Percentiles rank a stretch among this genome's conserved stretches.
Conservation (phyloP, 139 green algal species). For the Asterochloris erici region DNA sequence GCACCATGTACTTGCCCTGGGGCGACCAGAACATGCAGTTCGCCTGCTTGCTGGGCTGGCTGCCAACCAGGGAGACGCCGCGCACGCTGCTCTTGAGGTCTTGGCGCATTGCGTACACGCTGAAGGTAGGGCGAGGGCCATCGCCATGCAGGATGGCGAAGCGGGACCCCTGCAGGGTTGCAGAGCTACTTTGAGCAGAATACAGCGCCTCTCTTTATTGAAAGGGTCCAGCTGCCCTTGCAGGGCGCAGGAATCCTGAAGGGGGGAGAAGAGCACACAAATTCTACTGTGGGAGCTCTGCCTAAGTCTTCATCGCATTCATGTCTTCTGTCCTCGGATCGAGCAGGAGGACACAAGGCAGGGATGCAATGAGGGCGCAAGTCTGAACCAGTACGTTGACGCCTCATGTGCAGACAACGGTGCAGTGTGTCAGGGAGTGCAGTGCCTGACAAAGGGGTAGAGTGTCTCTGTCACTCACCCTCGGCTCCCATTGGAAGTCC, state of each 20-base stretch:
- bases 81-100: conserved; percentile 50
- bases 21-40: conserved; percentile 91
- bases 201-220: too few relatives aligned
- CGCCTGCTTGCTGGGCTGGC: conserved; percentile 68
- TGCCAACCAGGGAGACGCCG: conserved; percentile 41
- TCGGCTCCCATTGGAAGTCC: conserved; percentile 92
- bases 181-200: too few relatives aligned
- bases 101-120: conserved; percentile 90
- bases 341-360: too few relatives aligned
- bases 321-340: too few relatives aligned
- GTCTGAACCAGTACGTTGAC: background rate
- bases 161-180: conserved; percentile 4
- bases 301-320: too few relatives aligned
- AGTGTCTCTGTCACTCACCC: conserved; percentile 9
- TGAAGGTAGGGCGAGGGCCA: conserved; percentile 70
- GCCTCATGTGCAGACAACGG: background rate
- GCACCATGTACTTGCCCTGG: conserved; percentile 83
- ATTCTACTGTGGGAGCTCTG: too few relatives aligned
- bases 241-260: too few relatives aligned
- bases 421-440: background rate
- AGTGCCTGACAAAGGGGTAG: background rate
- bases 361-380: background rate
- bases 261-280: too few relatives aligned
- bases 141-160: conserved; percentile 41
- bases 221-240: too few relatives aligned